Percentiles rank a stretch among this genome's conserved stretches.
Conservation (phyloP, 164 flowering plant genomes). For the Buxus sempervirens region DNA sequence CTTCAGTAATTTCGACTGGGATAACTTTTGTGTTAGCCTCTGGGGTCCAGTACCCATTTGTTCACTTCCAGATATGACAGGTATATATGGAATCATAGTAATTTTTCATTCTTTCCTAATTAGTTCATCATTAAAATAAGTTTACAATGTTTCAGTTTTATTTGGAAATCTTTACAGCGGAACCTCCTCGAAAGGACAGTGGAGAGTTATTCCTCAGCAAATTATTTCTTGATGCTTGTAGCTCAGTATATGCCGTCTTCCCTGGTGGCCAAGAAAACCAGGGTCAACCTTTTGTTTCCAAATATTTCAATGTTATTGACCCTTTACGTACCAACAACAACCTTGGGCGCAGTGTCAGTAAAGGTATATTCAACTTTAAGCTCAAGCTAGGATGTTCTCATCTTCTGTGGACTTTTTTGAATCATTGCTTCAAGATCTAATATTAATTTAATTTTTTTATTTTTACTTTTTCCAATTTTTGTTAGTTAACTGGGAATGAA, state of each 20-base stretch:
- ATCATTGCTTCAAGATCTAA: neutral
- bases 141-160: neutral
- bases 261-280: conserved; percentile 83
- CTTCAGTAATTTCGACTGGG: conserved; percentile 98
- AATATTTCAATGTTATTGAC: conserved; percentile 91
- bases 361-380: conserved; percentile 52
- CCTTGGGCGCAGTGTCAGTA: conserved; percentile 98
- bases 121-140: neutral
- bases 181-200: conserved; percentile 83
- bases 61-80: conserved; percentile 84
- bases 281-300: conserved; percentile 76
- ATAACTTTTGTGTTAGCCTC: conserved; percentile 86
- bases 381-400: neutral
- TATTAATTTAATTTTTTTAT: neutral
- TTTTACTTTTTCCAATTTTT: neutral
- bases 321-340: conserved; percentile 92
- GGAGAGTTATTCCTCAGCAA: conserved; percentile 76
- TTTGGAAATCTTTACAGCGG: conserved; percentile 50
- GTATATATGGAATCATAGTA: conserved; percentile 27
- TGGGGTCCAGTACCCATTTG: conserved; percentile 91
- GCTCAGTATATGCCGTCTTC: conserved; percentile 71
- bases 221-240: conserved; percentile 72
- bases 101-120: too few species aligned
- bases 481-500: neutral
- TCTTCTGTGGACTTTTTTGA: neutral